Percentiles rank a stretch among this genome's conserved stretches.
Conservation (phyloP, 1,284 basidiomycete genomes). For the Bjerkandera adusta region DNA sequence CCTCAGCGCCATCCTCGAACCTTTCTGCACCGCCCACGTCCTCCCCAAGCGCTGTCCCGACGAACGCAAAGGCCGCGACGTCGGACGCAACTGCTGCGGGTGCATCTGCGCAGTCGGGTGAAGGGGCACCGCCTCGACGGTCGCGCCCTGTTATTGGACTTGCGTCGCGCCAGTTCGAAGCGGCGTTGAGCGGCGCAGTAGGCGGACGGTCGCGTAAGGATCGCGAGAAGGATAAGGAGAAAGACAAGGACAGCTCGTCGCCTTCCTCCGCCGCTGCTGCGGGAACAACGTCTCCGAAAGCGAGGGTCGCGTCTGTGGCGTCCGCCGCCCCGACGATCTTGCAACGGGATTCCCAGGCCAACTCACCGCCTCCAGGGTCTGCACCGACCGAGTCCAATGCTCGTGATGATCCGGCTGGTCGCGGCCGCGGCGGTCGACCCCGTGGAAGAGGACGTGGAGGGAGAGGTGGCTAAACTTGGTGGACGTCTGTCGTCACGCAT, state of each 20-base stretch:
- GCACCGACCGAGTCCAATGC: too few relatives aligned
- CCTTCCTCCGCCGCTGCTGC: background rate
- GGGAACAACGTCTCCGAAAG: constrained; percentile 3
- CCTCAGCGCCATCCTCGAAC: constrained; percentile 1
- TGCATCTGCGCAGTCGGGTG: constrained; percentile 12
- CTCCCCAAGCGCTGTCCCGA: constrained; percentile 16
- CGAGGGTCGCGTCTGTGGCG: constrained; percentile 5
- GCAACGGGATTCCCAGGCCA: constrained; percentile 28
- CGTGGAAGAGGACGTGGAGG: too few relatives aligned
- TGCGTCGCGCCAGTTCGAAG: constrained; percentile 64
- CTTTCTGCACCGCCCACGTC: constrained; percentile 7
- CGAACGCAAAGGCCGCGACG: constrained; percentile 4
- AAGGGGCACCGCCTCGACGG: constrained; percentile 34
- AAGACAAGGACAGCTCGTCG: constrained; percentile 9
- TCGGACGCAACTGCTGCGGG: constrained; percentile 17
- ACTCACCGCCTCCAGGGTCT: too few relatives aligned
- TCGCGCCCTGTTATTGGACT: constrained; percentile 55
- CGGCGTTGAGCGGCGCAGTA: constrained; percentile 54
- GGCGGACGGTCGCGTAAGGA: constrained; percentile 27
- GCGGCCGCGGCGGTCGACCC: too few relatives aligned
- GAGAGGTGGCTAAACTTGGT: too few relatives aligned
- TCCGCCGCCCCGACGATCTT: constrained; percentile 26
- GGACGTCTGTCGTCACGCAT: too few relatives aligned
- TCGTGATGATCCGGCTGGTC: too few relatives aligned
- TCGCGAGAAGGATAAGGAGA: constrained; percentile 24